These are phyloP conservation scores for Backusella mclennaniae DNA, from an alignment of 192 early-diverging fungal species.

Conservation along the genomic window DNA sequence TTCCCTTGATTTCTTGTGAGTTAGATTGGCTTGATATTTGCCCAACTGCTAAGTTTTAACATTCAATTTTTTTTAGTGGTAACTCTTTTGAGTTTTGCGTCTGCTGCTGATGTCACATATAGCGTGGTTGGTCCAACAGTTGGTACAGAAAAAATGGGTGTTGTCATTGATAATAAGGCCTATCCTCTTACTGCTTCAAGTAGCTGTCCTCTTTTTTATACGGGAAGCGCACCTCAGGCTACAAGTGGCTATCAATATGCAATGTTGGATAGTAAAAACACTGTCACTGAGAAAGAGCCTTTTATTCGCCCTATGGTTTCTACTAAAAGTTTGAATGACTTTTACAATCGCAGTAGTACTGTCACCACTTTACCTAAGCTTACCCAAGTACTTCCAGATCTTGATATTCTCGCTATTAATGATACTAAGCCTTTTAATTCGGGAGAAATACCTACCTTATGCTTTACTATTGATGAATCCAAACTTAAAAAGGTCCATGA, in stretches of 20 bases:
- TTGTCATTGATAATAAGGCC: neutral
- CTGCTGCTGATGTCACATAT: neutral
- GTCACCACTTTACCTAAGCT: neutral
- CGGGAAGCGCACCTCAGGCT: constrained; percentile 1
- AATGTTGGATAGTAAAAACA: neutral
- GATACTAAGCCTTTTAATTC: neutral
- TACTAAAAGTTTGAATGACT: neutral
- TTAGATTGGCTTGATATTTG: neutral
- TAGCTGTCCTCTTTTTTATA: neutral
- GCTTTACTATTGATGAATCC: neutral
- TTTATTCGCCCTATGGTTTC: neutral
- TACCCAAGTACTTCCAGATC: neutral
- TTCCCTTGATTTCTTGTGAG: neutral
- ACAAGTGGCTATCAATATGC: neutral
- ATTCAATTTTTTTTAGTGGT: neutral
- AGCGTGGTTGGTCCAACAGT: neutral
- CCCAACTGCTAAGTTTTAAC: neutral
- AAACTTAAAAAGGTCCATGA: neutral
- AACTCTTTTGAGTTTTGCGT: neutral
- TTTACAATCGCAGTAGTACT: neutral
- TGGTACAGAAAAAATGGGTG: neutral
- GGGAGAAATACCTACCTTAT: neutral
- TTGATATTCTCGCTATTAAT: neutral
- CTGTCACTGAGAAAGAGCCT: neutral
- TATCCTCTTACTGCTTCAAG: neutral